Percentiles rank a stretch among this genome's conserved stretches.
These are phyloP conservation scores for Chalciporus sphaerocephalus DNA, from an alignment of 768 basidiomycete genomes.

Conservation along the genomic window DNA sequence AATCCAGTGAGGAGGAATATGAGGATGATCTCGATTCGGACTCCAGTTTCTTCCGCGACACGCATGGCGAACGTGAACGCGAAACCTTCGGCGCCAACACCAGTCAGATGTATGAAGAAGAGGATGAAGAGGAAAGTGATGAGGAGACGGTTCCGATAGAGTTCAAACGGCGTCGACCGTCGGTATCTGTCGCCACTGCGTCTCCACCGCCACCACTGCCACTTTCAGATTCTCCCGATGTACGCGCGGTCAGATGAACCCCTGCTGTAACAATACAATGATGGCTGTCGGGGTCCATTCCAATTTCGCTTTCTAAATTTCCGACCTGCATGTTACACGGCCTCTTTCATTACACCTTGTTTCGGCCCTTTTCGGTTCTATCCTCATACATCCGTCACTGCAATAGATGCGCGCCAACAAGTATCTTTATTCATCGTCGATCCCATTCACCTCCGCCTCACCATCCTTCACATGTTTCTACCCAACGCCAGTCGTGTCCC, in stretches of 20 bases:
- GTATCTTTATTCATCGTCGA: slow-evolving; percentile 2
- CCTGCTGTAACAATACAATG: slow-evolving; percentile 7
- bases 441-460: neutral
- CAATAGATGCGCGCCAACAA: slow-evolving; percentile 19
- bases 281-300: slow-evolving; percentile 11
- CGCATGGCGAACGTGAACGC: slow-evolving; percentile 20
- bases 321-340: slow-evolving; percentile 9
- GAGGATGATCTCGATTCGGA: slow-evolving; percentile 31
- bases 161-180: slow-evolving; percentile 34
- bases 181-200: slow-evolving; percentile 26
- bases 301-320: slow-evolving; percentile 18
- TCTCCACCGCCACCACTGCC: slow-evolving; percentile 23
- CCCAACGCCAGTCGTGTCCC: neutral
- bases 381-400: slow-evolving; percentile 9
- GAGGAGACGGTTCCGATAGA: slow-evolving; percentile 35
- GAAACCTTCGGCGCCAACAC: slow-evolving; percentile 29
- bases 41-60: slow-evolving; percentile 33
- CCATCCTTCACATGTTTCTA: neutral
- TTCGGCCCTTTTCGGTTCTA: slow-evolving; percentile 11
- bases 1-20: slow-evolving; percentile 29
- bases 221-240: slow-evolving; percentile 17
- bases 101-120: slow-evolving; percentile 31
- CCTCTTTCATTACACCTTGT: slow-evolving; percentile 1
- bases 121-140: slow-evolving; percentile 34
- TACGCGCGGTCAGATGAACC: slow-evolving; percentile 10